phyloP scores from a whole-genome alignment of 352 stramenopile species.

The Phytophthora hibernalis region DNA sequence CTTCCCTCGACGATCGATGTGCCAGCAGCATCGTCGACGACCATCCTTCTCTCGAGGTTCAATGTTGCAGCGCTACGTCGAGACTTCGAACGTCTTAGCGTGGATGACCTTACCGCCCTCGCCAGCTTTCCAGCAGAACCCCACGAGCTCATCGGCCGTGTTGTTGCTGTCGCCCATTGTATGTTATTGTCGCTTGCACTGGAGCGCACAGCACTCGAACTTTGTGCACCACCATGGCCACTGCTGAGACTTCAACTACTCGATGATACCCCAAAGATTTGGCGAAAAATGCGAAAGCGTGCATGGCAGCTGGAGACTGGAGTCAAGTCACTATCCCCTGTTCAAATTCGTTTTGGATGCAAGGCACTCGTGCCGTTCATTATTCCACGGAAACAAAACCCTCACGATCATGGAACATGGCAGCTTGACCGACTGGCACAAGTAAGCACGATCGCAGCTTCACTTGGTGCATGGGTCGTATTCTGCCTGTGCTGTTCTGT shows the following conservation, averaged over 20 bases:
- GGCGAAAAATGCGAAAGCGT: slow-evolving; percentile 51
- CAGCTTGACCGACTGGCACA: slow-evolving; percentile 33
- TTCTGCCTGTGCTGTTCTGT: slow-evolving; percentile 46
- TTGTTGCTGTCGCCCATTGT: slow-evolving; percentile 46
- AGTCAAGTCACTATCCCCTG: slow-evolving; percentile 22
- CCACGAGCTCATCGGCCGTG: slow-evolving; percentile 48
- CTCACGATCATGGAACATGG: not conserved
- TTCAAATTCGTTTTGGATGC: slow-evolving; percentile 52
- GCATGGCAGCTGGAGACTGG: slow-evolving; percentile 40
- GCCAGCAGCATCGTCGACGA: not conserved
- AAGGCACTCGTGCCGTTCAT: slow-evolving; percentile 37
- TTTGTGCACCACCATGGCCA: slow-evolving; percentile 47
- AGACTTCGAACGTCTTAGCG: slow-evolving; percentile 40
- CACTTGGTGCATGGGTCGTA: slow-evolving; percentile 53
- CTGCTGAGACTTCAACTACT: slow-evolving; percentile 66
- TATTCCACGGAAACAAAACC: slow-evolving; percentile 1
- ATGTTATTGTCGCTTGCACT: slow-evolving; percentile 51
- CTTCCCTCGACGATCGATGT: slow-evolving; percentile 1
- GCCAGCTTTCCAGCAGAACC: slow-evolving; percentile 50
- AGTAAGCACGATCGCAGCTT: slow-evolving; percentile 56
- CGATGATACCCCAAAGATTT: slow-evolving; percentile 34
- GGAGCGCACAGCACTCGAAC: slow-evolving; percentile 33
- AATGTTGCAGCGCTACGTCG: slow-evolving; percentile 25
- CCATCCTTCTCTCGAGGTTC: slow-evolving; percentile 16
- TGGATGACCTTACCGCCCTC: slow-evolving; percentile 53